Evolutionary conservation across 495 filamentous ascomycete genomes (phyloP).

Genomic region (Extremus antarcticus): DNA sequence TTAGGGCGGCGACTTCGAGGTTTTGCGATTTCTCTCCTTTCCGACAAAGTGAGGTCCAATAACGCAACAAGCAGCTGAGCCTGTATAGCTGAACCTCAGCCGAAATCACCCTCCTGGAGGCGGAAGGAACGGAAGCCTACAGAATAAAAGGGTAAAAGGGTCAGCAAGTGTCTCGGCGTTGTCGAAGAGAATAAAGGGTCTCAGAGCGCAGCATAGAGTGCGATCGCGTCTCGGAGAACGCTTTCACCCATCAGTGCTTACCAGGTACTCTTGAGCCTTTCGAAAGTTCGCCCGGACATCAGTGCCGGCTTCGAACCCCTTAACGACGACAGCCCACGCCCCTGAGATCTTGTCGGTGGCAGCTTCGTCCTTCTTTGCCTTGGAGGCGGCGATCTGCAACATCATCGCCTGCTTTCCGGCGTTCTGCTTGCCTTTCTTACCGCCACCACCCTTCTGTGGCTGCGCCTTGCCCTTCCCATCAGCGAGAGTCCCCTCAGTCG

Average conservation of each 20-base stretch:
- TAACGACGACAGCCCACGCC: slow-evolving; percentile 23
- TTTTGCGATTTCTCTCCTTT: slow-evolving; percentile 18
- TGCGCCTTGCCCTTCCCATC: slow-evolving; percentile 8
- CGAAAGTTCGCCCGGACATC: slow-evolving; percentile 19
- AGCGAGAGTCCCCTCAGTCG: background rate
- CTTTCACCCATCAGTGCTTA: too few species aligned
- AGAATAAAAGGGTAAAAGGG: too few species aligned
- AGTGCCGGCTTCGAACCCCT: slow-evolving; percentile 16
- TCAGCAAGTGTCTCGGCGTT: too few species aligned
- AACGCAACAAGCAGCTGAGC: slow-evolving; percentile 32
- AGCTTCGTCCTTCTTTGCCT: slow-evolving; percentile 32
- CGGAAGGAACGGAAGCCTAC: slow-evolving; percentile 19
- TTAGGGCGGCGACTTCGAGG: slow-evolving; percentile 23
- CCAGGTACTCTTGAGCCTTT: slow-evolving; percentile 25
- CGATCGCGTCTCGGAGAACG: too few species aligned
- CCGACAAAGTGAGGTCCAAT: slow-evolving; percentile 24
- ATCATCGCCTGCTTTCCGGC: slow-evolving; percentile 20
- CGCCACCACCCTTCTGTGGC: slow-evolving; percentile 13
- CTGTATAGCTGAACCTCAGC: slow-evolving; percentile 40
- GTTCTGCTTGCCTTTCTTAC: slow-evolving; percentile 20
- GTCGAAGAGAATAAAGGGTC: too few species aligned
- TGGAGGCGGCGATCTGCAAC: slow-evolving; percentile 20
- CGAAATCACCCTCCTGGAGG: slow-evolving; percentile 25
- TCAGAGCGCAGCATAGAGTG: too few species aligned
- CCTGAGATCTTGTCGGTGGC: slow-evolving; percentile 21